Percentiles rank a stretch among this genome's conserved stretches.
Evolutionary conservation across 331 rosid genomes (phyloP).

Genomic region (Rosa hybrid): DNA sequence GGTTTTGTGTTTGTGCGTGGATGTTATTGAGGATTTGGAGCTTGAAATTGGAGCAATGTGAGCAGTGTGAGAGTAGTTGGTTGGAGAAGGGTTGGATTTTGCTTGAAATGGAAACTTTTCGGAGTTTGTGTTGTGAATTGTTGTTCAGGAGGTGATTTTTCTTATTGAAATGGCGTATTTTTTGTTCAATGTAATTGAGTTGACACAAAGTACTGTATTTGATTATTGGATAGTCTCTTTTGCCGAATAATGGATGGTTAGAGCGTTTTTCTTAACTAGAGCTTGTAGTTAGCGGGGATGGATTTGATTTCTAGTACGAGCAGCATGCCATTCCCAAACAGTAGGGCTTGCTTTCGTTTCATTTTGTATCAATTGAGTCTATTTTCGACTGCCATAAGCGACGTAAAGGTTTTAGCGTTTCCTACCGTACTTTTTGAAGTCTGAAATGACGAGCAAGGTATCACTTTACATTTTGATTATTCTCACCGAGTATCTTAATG

Average conservation of each 20-base stretch:
- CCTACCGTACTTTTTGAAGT: neutral
- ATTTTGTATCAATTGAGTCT: neutral
- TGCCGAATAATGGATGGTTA: neutral
- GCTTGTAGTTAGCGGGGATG: neutral
- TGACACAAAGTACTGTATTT: neutral
- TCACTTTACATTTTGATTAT: neutral
- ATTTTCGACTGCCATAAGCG: neutral
- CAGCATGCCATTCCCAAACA: neutral
- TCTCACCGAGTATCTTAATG: neutral
- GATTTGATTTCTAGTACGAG: neutral
- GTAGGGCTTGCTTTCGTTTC: neutral
- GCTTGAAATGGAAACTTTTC: neutral
- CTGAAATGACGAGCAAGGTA: neutral
- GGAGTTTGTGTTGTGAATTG: neutral
- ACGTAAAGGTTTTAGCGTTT: neutral
- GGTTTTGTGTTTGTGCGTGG: neutral
- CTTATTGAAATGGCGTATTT: too few relatives aligned
- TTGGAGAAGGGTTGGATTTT: neutral
- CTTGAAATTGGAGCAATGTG: constrained; percentile 1
- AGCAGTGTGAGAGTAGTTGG: neutral
- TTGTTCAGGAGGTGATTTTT: neutral
- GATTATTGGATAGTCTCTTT: neutral
- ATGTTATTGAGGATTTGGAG: neutral
- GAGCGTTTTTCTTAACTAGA: neutral
- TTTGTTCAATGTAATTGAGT: neutral